Base-by-base conservation (phyloP, 148 eudicot genomes). In the Limonium bicolor region DNA sequence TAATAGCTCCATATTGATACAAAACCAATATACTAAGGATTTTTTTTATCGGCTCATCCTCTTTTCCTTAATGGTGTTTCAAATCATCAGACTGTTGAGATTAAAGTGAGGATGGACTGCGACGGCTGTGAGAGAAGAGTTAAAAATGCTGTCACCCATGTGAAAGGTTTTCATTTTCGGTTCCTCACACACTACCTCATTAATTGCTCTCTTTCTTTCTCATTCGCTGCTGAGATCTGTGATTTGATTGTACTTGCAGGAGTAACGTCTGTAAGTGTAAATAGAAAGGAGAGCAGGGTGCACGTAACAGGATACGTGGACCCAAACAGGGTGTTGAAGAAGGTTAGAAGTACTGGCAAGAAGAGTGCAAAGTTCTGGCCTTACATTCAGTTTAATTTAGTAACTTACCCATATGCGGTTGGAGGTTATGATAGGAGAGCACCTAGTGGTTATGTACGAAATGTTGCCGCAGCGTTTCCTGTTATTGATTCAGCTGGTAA, bases 61-160 rank as follows among this genome's bases (percentile, higher is more conserved):
- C 0, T 9, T 1, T 38, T 41, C 2, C 27, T 22, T 13, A 7
- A 1, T 29, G 7, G 6, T 6, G 5, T 13, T n/a, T 12, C 2
- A 23, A 31, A 2, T 24, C 11, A 24, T 6, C 55, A 85, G 95
- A 80, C 90, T 8, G 82, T 85, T 21, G 95, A 85, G 51, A 80
- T 85, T 60, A 86, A 71, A 68, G 88, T 79, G 25, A 84, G 76
- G 50, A 79, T 84, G 88, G 87, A 79, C 52, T 79, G 88, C 59
- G 92, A 80, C 70, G 95, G 95, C 30, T 86, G 92, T 53, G 95
- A 74, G 64, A 73, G 86, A 70, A 70, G 70, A 58, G 92, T 86
- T 0, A 80, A 59, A 49, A 65, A 68, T 47, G 75, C 86, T 35
- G 80, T 70, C 52, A 60, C 59, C 53, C 40, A 57, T 63, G 79